Conservation (phyloP, 352 stramenopile species). For the Phytophthora sojae region DNA sequence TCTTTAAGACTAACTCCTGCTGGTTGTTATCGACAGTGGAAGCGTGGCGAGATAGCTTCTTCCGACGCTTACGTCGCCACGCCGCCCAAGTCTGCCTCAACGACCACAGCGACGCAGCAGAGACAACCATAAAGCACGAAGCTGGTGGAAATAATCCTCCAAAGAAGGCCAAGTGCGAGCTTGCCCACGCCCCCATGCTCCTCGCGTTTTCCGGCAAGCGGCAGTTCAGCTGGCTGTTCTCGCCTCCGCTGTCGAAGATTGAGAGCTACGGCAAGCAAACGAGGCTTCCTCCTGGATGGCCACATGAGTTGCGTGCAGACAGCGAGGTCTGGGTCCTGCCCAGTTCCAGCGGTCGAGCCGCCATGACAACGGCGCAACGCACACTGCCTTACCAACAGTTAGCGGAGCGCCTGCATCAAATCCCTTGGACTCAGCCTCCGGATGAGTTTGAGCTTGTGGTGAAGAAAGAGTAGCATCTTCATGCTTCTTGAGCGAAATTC, state of each 20-base stretch:
- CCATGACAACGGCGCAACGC: constrained; percentile 81
- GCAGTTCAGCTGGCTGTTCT: constrained; percentile 88
- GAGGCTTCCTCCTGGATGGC: constrained; percentile 73
- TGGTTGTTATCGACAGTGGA: constrained; percentile 46
- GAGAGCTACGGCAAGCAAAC: constrained; percentile 68
- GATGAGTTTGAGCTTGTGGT: constrained; percentile 40
- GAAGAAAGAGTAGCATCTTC: constrained; percentile 24
- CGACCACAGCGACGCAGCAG: constrained; percentile 34
- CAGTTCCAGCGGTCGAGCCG: constrained; percentile 83
- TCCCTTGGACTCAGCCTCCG: constrained; percentile 55
- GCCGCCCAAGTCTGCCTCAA: constrained; percentile 56
- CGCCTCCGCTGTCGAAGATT: constrained; percentile 71
- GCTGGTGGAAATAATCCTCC: neutral
- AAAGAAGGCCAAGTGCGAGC: constrained; percentile 31
- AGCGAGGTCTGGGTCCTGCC: constrained; percentile 88
- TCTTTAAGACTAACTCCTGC: neutral
- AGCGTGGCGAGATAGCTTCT: constrained; percentile 70
- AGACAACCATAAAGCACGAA: constrained; percentile 14
- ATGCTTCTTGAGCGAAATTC: neutral
- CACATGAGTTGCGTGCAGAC: constrained; percentile 55
- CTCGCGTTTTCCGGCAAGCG: constrained; percentile 90
- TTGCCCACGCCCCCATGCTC: constrained; percentile 67
- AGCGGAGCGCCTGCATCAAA: constrained; percentile 60
- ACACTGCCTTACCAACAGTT: constrained; percentile 76
- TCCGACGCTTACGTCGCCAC: constrained; percentile 63